Conservation (phyloP, 2,329 filamentous ascomycete species). For the Cordyceps tenuipes region DNA sequence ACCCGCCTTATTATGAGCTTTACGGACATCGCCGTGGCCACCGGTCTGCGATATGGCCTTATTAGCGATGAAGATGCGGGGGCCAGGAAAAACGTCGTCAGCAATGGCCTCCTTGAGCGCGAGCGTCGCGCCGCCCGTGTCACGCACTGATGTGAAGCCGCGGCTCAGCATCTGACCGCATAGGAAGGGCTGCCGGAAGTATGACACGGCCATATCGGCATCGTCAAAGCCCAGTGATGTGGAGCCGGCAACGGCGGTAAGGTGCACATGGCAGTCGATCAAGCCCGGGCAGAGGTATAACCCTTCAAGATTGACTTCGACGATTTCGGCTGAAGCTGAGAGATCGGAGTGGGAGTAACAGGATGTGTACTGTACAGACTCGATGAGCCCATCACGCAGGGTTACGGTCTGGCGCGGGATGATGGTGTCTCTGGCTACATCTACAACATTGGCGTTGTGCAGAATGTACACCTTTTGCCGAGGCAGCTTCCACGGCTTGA, state of each 20-base stretch:
- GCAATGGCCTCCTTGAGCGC: conserved; percentile 48
- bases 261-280: conserved; percentile 27
- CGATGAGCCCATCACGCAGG: conserved; percentile 27
- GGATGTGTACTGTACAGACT: conserved; percentile 15
- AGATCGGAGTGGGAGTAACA: neutral
- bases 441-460: conserved; percentile 35
- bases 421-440: conserved; percentile 28
- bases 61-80: conserved; percentile 46
- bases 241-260: conserved; percentile 23
- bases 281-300: conserved; percentile 26
- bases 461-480: conserved; percentile 27
- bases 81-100: conserved; percentile 47
- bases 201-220: conserved; percentile 27
- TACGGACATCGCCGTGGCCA: conserved; percentile 46
- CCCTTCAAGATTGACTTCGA: conserved; percentile 18
- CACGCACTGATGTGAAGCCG: conserved; percentile 51
- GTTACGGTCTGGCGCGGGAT: conserved; percentile 23
- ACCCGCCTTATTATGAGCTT: conserved; percentile 39
- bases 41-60: conserved; percentile 49
- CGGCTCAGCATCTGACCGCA: conserved; percentile 42
- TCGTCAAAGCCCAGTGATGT: conserved; percentile 18
- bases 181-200: conserved; percentile 39
- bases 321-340: conserved; percentile 1
- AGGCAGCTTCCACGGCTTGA: conserved; percentile 29
- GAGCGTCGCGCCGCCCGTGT: conserved; percentile 47